Conservation (phyloP, 176 grass and related monocot species). For the Triticum aestivum region IWGSC_CS_RefSeq_v2.1 NC_057796.1:318571873-318572372, state of each 20-base stretch:
- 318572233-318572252: not conserved
- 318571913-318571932: not conserved
- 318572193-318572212: not conserved
- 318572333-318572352: not conserved
- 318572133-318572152: constrained; percentile 23
- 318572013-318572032: constrained; percentile 26
- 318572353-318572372: too few species aligned
- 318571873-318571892: not conserved
- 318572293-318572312: too few species aligned
- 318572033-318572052: not conserved
- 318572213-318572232: not conserved
- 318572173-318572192: constrained; percentile 30
- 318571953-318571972: not conserved
- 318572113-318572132: constrained; percentile 47
- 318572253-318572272: not conserved
- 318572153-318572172: not conserved
- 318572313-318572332: not conserved
- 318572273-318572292: too few species aligned
- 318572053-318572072: constrained; percentile 9
- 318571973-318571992: constrained; percentile 2
- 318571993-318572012: constrained; percentile 26
- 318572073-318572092: constrained; percentile 12
- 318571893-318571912: not conserved
- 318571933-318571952: not conserved
- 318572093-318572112: not conserved